Conservation (phyloP, 2,329 filamentous ascomycete species). For the Chaetomium sp. region DNA sequence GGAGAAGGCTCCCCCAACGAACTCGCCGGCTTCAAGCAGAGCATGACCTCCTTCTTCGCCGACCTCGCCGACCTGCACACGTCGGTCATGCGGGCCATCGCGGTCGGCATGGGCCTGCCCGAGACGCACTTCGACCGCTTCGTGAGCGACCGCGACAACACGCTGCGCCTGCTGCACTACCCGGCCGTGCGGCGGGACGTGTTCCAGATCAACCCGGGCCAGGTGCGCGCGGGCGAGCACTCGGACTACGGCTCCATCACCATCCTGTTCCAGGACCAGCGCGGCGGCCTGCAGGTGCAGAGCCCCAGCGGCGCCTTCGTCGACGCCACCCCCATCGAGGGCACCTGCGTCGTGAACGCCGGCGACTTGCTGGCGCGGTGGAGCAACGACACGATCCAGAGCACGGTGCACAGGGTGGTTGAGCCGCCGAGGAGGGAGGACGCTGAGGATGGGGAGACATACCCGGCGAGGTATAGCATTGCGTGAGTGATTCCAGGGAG, state of each 20-base stretch:
- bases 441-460: slow-evolving; percentile 48
- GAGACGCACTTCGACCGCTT: slow-evolving; percentile 75
- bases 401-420: slow-evolving; percentile 86
- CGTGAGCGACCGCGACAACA: slow-evolving; percentile 71
- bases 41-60: slow-evolving; percentile 75
- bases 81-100: slow-evolving; percentile 81
- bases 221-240: slow-evolving; percentile 78
- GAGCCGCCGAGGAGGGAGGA: slow-evolving; percentile 64
- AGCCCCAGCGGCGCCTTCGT: slow-evolving; percentile 77
- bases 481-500: slow-evolving; percentile 58
- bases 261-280: slow-evolving; percentile 61
- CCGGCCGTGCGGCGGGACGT: slow-evolving; percentile 66
- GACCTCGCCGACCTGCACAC: slow-evolving; percentile 73
- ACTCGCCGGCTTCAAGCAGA: slow-evolving; percentile 64
- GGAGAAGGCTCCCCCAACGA: slow-evolving; percentile 28
- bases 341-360: slow-evolving; percentile 85
- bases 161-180: slow-evolving; percentile 74
- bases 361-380: slow-evolving; percentile 84
- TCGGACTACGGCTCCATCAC: slow-evolving; percentile 67
- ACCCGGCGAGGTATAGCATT: slow-evolving; percentile 82
- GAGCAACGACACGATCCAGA: slow-evolving; percentile 91
- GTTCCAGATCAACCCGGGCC: slow-evolving; percentile 66
- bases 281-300: slow-evolving; percentile 60
- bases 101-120: slow-evolving; percentile 71
- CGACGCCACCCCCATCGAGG: slow-evolving; percentile 78